phyloP scores from a whole-genome alignment of 306 rosid genomes.

The Cyamopsis tetragonoloba region DNA sequence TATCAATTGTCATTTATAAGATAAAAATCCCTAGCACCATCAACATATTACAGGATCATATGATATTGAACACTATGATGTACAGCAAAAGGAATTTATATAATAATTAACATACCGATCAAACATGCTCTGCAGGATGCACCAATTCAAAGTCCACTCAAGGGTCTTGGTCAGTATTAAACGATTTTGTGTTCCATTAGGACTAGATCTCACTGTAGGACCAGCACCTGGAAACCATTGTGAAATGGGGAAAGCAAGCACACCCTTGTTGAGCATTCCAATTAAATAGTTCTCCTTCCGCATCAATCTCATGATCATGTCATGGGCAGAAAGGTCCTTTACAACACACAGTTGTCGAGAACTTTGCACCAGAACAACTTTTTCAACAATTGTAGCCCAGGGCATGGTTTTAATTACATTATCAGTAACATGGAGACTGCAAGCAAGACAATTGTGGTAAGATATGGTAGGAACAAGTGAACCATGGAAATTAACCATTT shows the following conservation, averaged over 20 bases:
- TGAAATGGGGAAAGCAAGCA: conserved; percentile 88
- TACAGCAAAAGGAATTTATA: neutral
- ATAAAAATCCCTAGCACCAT: neutral
- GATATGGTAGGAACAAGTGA: neutral
- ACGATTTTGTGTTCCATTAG: conserved; percentile 46
- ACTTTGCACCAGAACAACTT: conserved; percentile 73
- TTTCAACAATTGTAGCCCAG: conserved; percentile 87
- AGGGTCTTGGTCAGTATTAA: conserved; percentile 80
- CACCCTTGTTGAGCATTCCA: conserved; percentile 93
- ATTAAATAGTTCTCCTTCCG: conserved; percentile 95
- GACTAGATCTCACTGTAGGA: conserved; percentile 54
- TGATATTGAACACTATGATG: neutral
- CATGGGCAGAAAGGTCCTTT: conserved; percentile 89
- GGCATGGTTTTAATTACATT: conserved; percentile 89
- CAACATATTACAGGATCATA: conserved; percentile 6
- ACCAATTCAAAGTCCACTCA: conserved; percentile 98
- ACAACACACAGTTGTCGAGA: conserved; percentile 73
- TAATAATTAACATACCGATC: conserved; percentile 63
- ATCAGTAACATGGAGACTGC: conserved; percentile 84
- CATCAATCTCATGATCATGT: conserved; percentile 90
- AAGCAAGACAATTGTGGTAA: conserved; percentile 39
- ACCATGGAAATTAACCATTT: neutral
- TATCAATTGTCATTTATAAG: neutral
- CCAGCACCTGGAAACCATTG: conserved; percentile 90
- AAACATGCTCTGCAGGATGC: conserved; percentile 96